Evolutionary conservation across 768 basidiomycete species (phyloP).

Genomic region (Psilocybe cubensis): DNA sequence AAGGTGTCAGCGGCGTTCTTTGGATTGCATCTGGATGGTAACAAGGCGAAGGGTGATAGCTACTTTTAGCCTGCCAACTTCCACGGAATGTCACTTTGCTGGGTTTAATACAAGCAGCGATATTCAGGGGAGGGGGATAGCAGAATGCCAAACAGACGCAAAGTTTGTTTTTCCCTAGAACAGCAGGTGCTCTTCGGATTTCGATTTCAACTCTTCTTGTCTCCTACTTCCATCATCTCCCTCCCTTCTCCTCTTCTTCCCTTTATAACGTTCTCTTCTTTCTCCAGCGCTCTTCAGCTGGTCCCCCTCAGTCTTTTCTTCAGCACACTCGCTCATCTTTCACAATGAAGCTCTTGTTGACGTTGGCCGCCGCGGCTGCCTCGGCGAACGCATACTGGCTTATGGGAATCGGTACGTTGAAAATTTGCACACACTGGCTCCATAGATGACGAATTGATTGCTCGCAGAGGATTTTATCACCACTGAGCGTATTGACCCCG

Average conservation of each 20-base stretch:
- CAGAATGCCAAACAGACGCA: conserved; percentile 22
- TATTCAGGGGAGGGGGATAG: conserved; percentile 18
- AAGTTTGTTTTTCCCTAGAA: conserved; percentile 20
- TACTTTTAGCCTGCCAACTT: conserved; percentile 21
- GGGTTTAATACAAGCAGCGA: conserved; percentile 6
- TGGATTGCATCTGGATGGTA: conserved; percentile 18
- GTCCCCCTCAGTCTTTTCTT: conserved; percentile 27
- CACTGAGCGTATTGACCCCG: conserved; percentile 53
- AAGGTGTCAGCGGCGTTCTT: conserved; percentile 15
- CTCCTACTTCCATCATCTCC: conserved; percentile 20
- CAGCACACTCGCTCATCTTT: conserved; percentile 22
- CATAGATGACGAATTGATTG: background rate
- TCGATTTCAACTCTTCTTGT: conserved; percentile 18
- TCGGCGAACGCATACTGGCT: conserved; percentile 49
- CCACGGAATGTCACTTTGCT: conserved; percentile 24
- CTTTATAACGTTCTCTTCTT: conserved; percentile 21
- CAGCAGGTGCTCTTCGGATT: conserved; percentile 7
- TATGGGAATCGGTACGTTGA: conserved; percentile 41
- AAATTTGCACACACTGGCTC: background rate
- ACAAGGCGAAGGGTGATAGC: conserved; percentile 19
- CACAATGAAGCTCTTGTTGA: conserved; percentile 33
- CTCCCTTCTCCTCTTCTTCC: conserved; percentile 11
- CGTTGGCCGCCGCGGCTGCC: conserved; percentile 33
- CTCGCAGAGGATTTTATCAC: conserved; percentile 44
- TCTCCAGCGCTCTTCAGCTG: conserved; percentile 24